Base-by-base conservation (phyloP, 2,329 filamentous ascomycete genomes). In the Xylariaceae sp. region DNA sequence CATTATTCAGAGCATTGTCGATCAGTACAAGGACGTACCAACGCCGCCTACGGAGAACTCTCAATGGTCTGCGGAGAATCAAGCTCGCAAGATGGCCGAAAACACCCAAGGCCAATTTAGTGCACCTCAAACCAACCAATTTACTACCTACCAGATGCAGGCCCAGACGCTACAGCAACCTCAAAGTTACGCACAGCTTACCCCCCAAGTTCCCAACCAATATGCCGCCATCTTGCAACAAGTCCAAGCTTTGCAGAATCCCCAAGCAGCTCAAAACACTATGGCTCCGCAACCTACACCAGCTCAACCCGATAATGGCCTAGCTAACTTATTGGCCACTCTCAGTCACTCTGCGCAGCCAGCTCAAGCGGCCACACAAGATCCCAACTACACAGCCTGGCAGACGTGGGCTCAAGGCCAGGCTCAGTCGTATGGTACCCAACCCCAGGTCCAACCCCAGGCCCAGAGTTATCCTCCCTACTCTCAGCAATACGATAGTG, bases 1-100 rank as follows among this genome's bases (percentile, higher is more conserved):
- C 17, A 71, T 70, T 3, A 59, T 85, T 11, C 79, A 83, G 61
- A 69, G 68, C 0, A 66, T 79, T 1, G 75, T 75, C 3, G 75
- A 74, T 28, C 68, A 72, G 34, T 68, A 84, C 7, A 74, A 74
- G 40, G 74, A 74, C 50, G 78, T 79, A 58, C 75, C 80, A 6
- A 82, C 76, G 58, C 83, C 82, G 12, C 71, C 82, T 2, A 78
- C 67, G 72, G 73, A 74, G 24, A 69, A 66, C 7, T 73, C 73
- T n/a, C 69, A 69, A 55, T 66, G 67, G 16, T 71, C 72, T 45
- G 73, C 71, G 21, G 69, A 74, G 36, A 71, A 68, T 21, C 69
- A 73, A 45, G 64, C 69, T 1, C 62, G 71, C n/a, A 62, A 65
- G 37, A 63, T 63, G 19, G 65, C 68, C n/a, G 21, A 54, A 16